Percentiles rank a stretch among this genome's conserved stretches.
phyloP scores from a whole-genome alignment of 2,329 filamentous ascomycete genomes.

The Ascochyta fabae region DNA sequence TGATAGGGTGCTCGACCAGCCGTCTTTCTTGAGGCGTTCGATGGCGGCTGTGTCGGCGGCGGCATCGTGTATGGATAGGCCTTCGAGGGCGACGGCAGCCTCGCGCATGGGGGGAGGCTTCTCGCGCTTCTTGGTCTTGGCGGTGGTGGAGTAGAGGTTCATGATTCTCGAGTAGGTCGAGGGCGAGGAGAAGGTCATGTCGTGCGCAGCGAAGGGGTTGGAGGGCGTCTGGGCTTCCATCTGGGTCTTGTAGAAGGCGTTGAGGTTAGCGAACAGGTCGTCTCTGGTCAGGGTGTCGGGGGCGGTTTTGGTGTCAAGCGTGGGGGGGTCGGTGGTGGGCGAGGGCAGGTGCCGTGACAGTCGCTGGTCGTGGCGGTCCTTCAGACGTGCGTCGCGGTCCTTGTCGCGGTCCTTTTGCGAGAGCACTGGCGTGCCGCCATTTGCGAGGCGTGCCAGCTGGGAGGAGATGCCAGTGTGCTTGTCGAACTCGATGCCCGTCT shows the following conservation, averaged over 20 bases:
- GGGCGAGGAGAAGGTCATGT: conserved; percentile 72
- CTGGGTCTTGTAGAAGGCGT: conserved; percentile 82
- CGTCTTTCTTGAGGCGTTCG: conserved; percentile 61
- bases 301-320: conserved; percentile 23
- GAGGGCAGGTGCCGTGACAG: conserved; percentile 19
- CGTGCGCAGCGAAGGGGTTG: conserved; percentile 49
- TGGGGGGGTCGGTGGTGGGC: conserved; percentile 18
- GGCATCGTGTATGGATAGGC: conserved; percentile 67
- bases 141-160: conserved; percentile 74
- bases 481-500: conserved; percentile 89
- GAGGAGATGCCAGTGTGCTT: conserved; percentile 84
- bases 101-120: conserved; percentile 81
- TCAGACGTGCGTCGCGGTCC: conserved; percentile 45
- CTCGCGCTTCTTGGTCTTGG: conserved; percentile 65
- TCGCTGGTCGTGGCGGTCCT: conserved; percentile 34
- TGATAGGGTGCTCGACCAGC: conserved; percentile 69
- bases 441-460: conserved; percentile 75
- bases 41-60: conserved; percentile 67
- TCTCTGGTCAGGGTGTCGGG: conserved; percentile 59
- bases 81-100: conserved; percentile 73
- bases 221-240: conserved; percentile 64
- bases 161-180: conserved; percentile 86
- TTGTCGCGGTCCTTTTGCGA: conserved; percentile 50
- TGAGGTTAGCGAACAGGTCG: conserved; percentile 75
- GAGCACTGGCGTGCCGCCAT: conserved; percentile 51